Base-by-base conservation (phyloP, 257 asterid genomes). In the Penstemon davidsonii region DNA sequence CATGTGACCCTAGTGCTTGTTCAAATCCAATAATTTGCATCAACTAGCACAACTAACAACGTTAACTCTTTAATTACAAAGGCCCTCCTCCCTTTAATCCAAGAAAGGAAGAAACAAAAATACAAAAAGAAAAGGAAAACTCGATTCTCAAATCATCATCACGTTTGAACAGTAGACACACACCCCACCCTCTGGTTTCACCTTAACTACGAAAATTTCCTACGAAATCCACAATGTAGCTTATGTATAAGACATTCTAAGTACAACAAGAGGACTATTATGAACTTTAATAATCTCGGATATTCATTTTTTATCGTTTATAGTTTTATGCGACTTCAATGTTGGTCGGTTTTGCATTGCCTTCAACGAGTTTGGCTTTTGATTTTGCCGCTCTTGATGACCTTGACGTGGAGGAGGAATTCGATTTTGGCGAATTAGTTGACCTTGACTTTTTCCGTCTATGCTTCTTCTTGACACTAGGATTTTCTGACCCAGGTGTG, bases 371-470 rank as follows among this genome's bases (percentile, higher is more conserved):
- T 57, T 89, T 85, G 73, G 87, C 51, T 73, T 85, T 86, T 2
- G 87, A 66, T 66, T 80, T 80, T 49, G 84, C 63, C 59, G 76
- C 70, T 61, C 89, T 78, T 18, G 90, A 74, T 7, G 91, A 69
- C 76, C 56, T 43, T 63, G 68, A 44, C 7, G 56, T 13, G 68
- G 40, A 63, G 8, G 62, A 67, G 50, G 72, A 76, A 45, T 70
- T 71, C 5, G 89, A 80, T 69, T 68, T 80, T 8, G 88, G 86
- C 56, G 94, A 86, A 53, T 88, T 74, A 13, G 66, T 61, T 5
- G 87, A 79, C 79, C 80, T 89, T 10, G 43, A 5, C 78, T 89
- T 92, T 84, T 84, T 89, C 72, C 95, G 79, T 64, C 72, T 89
- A 39, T 75, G 89, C 75, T 87, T 86, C 78, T 87, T 85, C 53